These are phyloP conservation scores for Neophaeococcomyces mojaviensis DNA, from an alignment of 2,329 filamentous ascomycete genomes.

Conservation along the genomic window DNA sequence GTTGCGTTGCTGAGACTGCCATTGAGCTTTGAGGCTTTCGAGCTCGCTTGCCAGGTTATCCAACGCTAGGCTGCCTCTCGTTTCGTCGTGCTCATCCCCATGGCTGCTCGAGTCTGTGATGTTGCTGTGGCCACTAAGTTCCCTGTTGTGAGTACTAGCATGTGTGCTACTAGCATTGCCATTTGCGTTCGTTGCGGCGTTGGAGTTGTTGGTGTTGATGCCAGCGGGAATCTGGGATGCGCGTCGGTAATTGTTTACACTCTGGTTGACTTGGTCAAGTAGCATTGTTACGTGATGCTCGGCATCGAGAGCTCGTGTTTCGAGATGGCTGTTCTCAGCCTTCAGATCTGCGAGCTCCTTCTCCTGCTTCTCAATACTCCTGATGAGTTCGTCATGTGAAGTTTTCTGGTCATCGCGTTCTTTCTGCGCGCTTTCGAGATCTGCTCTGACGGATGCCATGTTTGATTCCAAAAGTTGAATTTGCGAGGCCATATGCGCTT, in stretches of 20 bases:
- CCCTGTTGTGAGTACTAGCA: neutral
- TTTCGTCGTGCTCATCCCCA: conserved; percentile 31
- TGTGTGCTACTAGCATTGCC: no score
- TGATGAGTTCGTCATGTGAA: conserved; percentile 52
- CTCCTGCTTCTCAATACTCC: conserved; percentile 48
- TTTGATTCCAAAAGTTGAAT: conserved; percentile 63
- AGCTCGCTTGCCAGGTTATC: conserved; percentile 89
- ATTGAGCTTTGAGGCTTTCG: conserved; percentile 80
- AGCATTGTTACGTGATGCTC: conserved; percentile 89
- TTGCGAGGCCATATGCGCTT: conserved; percentile 60
- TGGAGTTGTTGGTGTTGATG: neutral
- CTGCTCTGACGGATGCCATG: conserved; percentile 59
- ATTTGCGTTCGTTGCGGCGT: neutral
- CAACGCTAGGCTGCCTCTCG: conserved; percentile 62
- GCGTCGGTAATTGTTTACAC: conserved; percentile 88
- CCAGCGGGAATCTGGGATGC: conserved; percentile 47
- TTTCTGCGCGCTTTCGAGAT: conserved; percentile 57
- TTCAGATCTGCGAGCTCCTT: conserved; percentile 73
- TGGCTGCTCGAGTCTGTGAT: conserved; percentile 37
- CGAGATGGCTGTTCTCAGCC: conserved; percentile 71
- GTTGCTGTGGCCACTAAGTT: conserved; percentile 24
- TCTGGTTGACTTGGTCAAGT: conserved; percentile 87
- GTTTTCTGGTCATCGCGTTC: conserved; percentile 63
- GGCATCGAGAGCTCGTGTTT: conserved; percentile 77
- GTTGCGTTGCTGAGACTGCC: conserved; percentile 93